Evolutionary conservation across 331 rosid species (phyloP).

Genomic region (Telfairia occidentalis): DNA sequence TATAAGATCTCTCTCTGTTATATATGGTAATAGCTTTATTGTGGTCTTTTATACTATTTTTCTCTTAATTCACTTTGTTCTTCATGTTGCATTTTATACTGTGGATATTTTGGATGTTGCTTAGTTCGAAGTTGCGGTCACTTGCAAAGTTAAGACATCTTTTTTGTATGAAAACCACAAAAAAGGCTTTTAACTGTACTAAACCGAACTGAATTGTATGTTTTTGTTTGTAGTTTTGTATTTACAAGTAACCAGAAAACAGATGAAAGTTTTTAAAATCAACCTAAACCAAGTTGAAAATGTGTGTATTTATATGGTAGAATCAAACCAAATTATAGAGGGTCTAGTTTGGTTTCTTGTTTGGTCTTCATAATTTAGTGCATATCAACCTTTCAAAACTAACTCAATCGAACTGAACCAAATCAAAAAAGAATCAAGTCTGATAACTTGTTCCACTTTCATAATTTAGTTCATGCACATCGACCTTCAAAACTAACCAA

Average conservation of each 20-base stretch:
- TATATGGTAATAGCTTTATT: not conserved
- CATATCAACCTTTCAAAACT: not conserved
- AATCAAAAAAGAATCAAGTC: too few relatives aligned
- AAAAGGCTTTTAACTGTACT: not conserved
- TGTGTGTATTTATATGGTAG: not conserved
- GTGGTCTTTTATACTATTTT: not conserved
- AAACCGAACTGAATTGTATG: not conserved
- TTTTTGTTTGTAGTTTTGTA: too few relatives aligned
- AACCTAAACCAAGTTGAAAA: not conserved
- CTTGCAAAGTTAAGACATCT: not conserved
- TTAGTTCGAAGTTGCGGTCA: not conserved
- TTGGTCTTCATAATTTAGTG: not conserved
- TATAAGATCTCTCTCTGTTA: not conserved
- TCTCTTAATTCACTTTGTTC: not conserved
- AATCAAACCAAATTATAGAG: not conserved
- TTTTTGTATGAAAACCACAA: not conserved
- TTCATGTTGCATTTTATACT: not conserved
- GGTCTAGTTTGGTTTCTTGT: not conserved
- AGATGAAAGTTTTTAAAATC: not conserved
- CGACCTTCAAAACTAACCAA: not conserved
- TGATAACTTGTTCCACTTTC: too few relatives aligned
- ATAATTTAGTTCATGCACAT: not conserved
- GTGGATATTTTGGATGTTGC: not conserved
- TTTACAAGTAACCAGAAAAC: too few relatives aligned
- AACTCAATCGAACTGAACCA: not conserved